phyloP scores from a whole-genome alignment of 768 basidiomycete species.

The Inosperma sp. region DNA sequence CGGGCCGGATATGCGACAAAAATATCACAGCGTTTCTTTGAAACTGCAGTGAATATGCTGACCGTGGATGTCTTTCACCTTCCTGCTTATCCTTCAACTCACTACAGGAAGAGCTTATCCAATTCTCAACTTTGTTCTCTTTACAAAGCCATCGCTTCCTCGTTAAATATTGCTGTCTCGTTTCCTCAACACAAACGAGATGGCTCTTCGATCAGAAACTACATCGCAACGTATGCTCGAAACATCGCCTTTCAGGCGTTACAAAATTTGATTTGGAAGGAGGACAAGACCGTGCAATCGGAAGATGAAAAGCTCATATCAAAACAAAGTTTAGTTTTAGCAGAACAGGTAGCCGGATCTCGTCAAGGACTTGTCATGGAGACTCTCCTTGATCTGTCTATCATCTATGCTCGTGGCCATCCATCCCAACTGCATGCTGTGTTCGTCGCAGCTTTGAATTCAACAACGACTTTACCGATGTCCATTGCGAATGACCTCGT shows the following conservation, averaged over 20 bases:
- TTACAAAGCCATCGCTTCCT: slow-evolving; percentile 43
- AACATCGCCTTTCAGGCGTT: slow-evolving; percentile 52
- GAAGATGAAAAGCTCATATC: slow-evolving; percentile 44
- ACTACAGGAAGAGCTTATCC: slow-evolving; percentile 44
- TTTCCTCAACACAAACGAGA: slow-evolving; percentile 47
- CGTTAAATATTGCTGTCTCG: slow-evolving; percentile 44
- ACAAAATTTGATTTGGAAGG: slow-evolving; percentile 56
- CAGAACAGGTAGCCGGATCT: slow-evolving; percentile 50
- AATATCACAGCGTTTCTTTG: too few species aligned
- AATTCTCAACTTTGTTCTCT: slow-evolving; percentile 49
- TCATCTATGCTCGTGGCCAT: slow-evolving; percentile 48
- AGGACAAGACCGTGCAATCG: slow-evolving; percentile 21
- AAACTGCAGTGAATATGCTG: slow-evolving; percentile 11
- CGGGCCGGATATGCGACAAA: too few species aligned
- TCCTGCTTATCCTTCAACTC: slow-evolving; percentile 52
- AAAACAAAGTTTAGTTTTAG: slow-evolving; percentile 48
- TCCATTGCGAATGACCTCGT: slow-evolving; percentile 44
- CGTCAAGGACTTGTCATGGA: too few species aligned
- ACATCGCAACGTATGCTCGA: slow-evolving; percentile 54
- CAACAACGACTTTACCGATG: slow-evolving; percentile 29
- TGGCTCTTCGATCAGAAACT: slow-evolving; percentile 40
- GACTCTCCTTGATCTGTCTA: slow-evolving; percentile 54
- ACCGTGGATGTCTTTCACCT: slow-evolving; percentile 15
- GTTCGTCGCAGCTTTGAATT: slow-evolving; percentile 36
- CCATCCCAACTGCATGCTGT: slow-evolving; percentile 42